Conservation (phyloP, 2,329 filamentous ascomycete species). For the Neonectria ditissima region DNA sequence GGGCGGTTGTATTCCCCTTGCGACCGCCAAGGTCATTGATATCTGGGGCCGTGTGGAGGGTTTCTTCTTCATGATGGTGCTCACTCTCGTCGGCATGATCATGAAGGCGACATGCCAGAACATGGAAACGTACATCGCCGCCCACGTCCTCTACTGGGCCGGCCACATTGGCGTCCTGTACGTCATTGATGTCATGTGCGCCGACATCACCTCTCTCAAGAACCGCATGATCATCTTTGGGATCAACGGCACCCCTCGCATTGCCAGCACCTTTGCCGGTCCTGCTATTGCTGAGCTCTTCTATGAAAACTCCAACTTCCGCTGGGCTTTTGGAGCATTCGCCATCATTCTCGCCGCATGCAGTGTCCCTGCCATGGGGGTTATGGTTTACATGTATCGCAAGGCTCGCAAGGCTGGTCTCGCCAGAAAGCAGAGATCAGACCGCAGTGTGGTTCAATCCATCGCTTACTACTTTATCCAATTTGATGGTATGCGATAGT, state of each 20-base stretch:
- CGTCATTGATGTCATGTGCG: conserved; percentile 56
- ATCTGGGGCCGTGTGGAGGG: conserved; percentile 62
- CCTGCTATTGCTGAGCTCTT: conserved; percentile 41
- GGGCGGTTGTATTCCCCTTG: conserved; percentile 52
- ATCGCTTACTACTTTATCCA: conserved; percentile 47
- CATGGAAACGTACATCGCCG: conserved; percentile 69
- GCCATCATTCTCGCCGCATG: conserved; percentile 72
- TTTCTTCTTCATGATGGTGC: conserved; percentile 51
- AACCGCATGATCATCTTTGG: conserved; percentile 60
- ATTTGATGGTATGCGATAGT: conserved; percentile 56
- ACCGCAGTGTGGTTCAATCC: conserved; percentile 59
- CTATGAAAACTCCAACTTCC: conserved; percentile 39
- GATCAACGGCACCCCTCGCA: conserved; percentile 56
- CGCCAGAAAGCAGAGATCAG: conserved; percentile 47
- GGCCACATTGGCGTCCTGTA: conserved; percentile 60
- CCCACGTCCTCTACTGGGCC: conserved; percentile 73
- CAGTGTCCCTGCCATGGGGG: conserved; percentile 66
- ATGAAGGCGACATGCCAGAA: conserved; percentile 72
- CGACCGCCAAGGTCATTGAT: conserved; percentile 62
- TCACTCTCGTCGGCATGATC: conserved; percentile 62
- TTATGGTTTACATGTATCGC: conserved; percentile 66
- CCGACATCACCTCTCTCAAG: conserved; percentile 57
- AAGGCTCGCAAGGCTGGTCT: conserved; percentile 66
- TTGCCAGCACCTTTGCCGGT: conserved; percentile 58
- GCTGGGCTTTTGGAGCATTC: conserved; percentile 68